Evolutionary conservation across 441 rosid genomes (phyloP).

Genomic region (Biscutella laevigata): DNA sequence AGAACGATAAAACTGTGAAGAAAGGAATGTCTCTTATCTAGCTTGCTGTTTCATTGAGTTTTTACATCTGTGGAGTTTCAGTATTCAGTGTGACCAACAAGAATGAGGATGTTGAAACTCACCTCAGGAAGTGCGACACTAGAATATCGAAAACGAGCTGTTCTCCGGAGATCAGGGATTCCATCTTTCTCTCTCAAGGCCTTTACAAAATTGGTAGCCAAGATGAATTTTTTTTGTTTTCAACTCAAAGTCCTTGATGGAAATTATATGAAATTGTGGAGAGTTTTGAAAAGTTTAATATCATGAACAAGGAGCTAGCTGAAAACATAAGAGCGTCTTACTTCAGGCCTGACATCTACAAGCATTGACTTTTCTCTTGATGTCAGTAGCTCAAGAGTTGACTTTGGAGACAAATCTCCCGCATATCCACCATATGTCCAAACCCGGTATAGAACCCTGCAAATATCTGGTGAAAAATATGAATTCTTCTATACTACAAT

Average conservation of each 20-base stretch:
- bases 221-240: slow-evolving; percentile 5
- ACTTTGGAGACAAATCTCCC: slow-evolving; percentile 80
- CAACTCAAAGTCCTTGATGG: slow-evolving; percentile 10
- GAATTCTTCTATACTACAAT: slow-evolving; percentile 31
- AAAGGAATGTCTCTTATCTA: background rate
- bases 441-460: slow-evolving; percentile 81
- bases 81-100: slow-evolving; percentile 3
- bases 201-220: slow-evolving; percentile 31
- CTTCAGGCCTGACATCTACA: slow-evolving; percentile 93
- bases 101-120: slow-evolving; percentile 24
- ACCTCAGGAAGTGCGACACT: slow-evolving; percentile 78
- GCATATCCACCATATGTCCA: slow-evolving; percentile 79
- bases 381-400: slow-evolving; percentile 60
- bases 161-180: slow-evolving; percentile 85
- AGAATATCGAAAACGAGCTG: slow-evolving; percentile 79
- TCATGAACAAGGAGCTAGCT: slow-evolving; percentile 21
- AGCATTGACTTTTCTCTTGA: slow-evolving; percentile 67
- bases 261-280: slow-evolving; percentile 2
- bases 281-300: background rate
- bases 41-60: background rate
- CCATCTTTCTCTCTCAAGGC: slow-evolving; percentile 77
- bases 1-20: slow-evolving; percentile 17
- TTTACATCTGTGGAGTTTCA: background rate
- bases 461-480: slow-evolving; percentile 65
- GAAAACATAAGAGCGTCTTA: slow-evolving; percentile 47